phyloP scores from a whole-genome alignment of 2,329 filamentous ascomycete species.

The Fusarium fujikuroi region DNA sequence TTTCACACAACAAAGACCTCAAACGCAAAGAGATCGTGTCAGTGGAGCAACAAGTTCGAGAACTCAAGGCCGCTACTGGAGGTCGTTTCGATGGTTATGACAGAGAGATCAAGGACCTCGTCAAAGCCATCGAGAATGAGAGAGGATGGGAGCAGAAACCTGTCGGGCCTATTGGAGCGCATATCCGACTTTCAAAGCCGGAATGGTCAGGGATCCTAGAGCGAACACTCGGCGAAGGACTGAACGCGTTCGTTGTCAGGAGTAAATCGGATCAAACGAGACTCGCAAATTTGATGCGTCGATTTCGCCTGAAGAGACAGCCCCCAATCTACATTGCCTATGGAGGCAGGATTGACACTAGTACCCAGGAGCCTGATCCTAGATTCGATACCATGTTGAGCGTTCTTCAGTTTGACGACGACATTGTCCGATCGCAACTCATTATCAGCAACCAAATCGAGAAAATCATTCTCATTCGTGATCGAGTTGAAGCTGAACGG shows the following conservation, averaged over 20 bases:
- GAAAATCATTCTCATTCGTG: conserved; percentile 80
- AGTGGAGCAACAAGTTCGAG: conserved; percentile 56
- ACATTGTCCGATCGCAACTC: conserved; percentile 80
- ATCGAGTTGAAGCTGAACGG: conserved; percentile 71
- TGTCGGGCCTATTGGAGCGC: conserved; percentile 83
- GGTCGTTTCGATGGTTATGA: conserved; percentile 74
- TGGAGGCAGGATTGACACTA: conserved; percentile 50
- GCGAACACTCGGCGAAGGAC: conserved; percentile 72
- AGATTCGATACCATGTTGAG: conserved; percentile 82
- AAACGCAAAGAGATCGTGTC: conserved; percentile 66
- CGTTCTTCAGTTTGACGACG: conserved; percentile 83
- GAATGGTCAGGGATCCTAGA: conserved; percentile 89
- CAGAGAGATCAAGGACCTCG: conserved; percentile 68
- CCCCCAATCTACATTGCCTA: conserved; percentile 55
- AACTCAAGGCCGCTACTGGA: conserved; percentile 67
- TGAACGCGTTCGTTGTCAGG: conserved; percentile 85
- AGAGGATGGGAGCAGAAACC: conserved; percentile 75
- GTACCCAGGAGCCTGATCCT: conserved; percentile 74
- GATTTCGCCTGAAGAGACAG: conserved; percentile 62
- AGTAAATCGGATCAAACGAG: conserved; percentile 79
- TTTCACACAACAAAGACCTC: conserved; percentile 47
- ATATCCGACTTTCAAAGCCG: conserved; percentile 80
- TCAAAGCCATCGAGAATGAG: conserved; percentile 77
- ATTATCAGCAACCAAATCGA: conserved; percentile 88
- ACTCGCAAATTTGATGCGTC: conserved; percentile 73